Evolutionary conservation across 2,329 filamentous ascomycete genomes (phyloP), one percentile per base, ranked within the genome.

Genomic region (Orbilia brochopaga): DNA sequence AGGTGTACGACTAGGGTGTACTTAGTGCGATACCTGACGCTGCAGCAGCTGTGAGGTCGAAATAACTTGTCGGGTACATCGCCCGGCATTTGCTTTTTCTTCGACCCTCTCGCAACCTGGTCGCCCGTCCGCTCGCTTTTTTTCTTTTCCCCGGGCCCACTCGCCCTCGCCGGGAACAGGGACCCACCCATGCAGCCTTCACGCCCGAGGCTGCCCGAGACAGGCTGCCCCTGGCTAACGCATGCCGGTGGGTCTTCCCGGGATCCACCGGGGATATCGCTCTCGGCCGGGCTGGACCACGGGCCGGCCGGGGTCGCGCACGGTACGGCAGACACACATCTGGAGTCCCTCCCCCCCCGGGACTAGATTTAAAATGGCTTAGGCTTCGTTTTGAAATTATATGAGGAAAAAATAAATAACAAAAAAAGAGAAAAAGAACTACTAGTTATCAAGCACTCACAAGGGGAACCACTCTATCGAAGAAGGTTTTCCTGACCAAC

Each of bases 1-100:
- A 60, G 64, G 65, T 63, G 66, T 64, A 57, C 59, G 66, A 70
- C 66, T 63, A 59, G 66, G 44, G 46, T 54, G 51, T 64, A 53
- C 48, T 52, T 66, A 70, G 66, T 55, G 53, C 59, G 59, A 70
- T 63, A 59, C 54, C 48, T 61, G 19, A 58, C 44, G 35, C 35
- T 64, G 51, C 66, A 63, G 55, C 53, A 63, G 58, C 42, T 19
- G 48, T 63, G 57, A 55, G 59, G 50, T 62, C 58, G n/a, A 19
- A 69, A 69, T 54, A 63, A 69, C 57, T 53, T 21, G 58, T 52
- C 58, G 53, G 66, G 66, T 70, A 70, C 66, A 61, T 19, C 44
- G 19, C 63, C n/a, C 63, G 53, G 23, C 58, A 15, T 62, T 59
- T 55, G 58, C 40, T 70, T 64, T 64, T 56, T 55, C 46, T 37